Base-by-base conservation (phyloP, 139 green algal genomes). In the Prasinococcaceae sp. region DNA sequence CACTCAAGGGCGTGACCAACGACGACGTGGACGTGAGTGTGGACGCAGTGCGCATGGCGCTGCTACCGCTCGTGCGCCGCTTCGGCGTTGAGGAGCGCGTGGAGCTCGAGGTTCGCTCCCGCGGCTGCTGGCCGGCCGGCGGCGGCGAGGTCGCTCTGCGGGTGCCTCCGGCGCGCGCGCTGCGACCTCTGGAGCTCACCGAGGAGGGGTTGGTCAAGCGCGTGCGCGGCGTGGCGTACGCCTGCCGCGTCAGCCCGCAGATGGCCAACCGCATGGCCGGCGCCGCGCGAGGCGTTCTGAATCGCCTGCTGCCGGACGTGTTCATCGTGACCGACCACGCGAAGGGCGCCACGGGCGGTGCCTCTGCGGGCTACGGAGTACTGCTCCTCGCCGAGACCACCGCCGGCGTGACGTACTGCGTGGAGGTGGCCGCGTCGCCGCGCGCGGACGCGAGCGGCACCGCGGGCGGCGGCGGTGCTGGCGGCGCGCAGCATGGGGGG, bases 291-390 rank as follows among this genome's bases (percentile, higher is more conserved):
- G 81, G 81, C 2, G 68, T 95, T 47, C 75, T 99, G 6, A 96
- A 97, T 61, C 25, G 73, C 27, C 73, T 97, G 48, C 72, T 99
- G 40, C 73, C 89, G 1, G 92, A 99, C 52, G 92, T 99, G 36
- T 96, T 86, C 69, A 88, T 99, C 45, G 98, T 99, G 74, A 99
- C 92, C 0, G 92, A 99, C 56, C 82, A 94, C 39, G 71, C 81
- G 46, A 74, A 44, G 14, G 85, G 84, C 1, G 50, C 30, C 22
- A 47, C 6, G 10, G 17, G 35, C 5, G 24, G 81, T 17, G 55
- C 45, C 26, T 88, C 79, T 3, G 90, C 90, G 1, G 90, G 88
- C 4, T 98, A 85, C 62, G 90, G 90, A n/a, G 42, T 96, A 1
- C 80, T 74, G 2, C 73, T 98, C 25, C 84, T 97, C 25, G 90